Percentiles rank a stretch among this genome's conserved stretches.
Conservation (phyloP, 768 basidiomycete genomes). For the Tephrocybe sp. region DNA sequence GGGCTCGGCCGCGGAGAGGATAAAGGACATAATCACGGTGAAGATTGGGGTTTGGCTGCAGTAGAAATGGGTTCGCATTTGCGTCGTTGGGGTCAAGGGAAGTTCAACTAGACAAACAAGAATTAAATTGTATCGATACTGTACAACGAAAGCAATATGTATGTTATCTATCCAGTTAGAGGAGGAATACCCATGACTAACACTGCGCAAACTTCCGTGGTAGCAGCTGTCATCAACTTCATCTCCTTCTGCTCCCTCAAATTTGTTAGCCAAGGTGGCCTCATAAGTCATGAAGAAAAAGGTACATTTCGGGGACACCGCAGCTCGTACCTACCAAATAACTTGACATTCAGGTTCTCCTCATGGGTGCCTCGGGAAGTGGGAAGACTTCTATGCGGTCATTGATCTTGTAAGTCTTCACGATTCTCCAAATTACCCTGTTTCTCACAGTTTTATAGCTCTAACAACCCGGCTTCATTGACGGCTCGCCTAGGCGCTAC, state of each 20-base stretch:
- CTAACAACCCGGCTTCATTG: slow-evolving; percentile 91
- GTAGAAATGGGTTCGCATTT: slow-evolving; percentile 85
- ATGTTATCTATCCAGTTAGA: neutral
- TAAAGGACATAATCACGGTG: slow-evolving; percentile 95
- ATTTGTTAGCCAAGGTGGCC: slow-evolving; percentile 11
- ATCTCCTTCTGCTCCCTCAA: slow-evolving; percentile 7
- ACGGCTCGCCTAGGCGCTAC: slow-evolving; percentile 93
- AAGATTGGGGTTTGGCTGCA: slow-evolving; percentile 96
- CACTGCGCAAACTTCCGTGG: slow-evolving; percentile 9
- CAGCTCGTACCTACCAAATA: slow-evolving; percentile 15
- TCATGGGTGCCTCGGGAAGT: slow-evolving; percentile 97
- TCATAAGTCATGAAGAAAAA: slow-evolving; percentile 57
- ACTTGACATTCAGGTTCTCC: slow-evolving; percentile 67
- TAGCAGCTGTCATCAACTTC: slow-evolving; percentile 16
- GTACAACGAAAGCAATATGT: neutral
- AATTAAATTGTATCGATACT: slow-evolving; percentile 10
- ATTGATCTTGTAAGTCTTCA: slow-evolving; percentile 85
- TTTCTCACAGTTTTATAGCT: slow-evolving; percentile 44
- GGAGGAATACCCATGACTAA: slow-evolving; percentile 7
- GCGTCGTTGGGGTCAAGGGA: slow-evolving; percentile 69
- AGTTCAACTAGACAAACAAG: slow-evolving; percentile 40
- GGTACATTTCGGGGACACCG: slow-evolving; percentile 32
- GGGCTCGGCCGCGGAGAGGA: slow-evolving; percentile 71
- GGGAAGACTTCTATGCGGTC: slow-evolving; percentile 98
- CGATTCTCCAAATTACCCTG: neutral